phyloP scores from a whole-genome alignment of 108 stramenopile species.

The Skeletonema marinoi region DNA sequence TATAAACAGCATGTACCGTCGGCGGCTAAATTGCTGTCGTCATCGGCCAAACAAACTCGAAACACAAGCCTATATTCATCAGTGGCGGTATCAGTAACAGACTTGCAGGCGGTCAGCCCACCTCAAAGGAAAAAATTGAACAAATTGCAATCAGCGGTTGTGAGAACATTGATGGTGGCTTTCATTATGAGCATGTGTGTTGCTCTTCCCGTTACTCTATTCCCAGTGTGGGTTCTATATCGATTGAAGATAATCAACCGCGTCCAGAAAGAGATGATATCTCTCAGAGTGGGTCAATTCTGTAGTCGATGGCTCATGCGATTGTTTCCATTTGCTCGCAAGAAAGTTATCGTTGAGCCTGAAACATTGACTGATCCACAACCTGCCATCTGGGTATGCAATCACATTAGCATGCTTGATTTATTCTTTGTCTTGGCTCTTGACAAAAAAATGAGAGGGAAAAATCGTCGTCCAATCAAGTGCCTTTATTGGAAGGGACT shows the following conservation, averaged over 20 bases:
- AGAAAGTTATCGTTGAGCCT: constrained; percentile 42
- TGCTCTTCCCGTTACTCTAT: constrained; percentile 73
- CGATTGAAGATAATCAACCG: constrained; percentile 43
- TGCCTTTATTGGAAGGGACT: constrained; percentile 90
- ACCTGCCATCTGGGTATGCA: constrained; percentile 87
- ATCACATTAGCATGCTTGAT: constrained; percentile 82
- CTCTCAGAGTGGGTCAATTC: constrained; percentile 66
- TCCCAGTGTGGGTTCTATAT: constrained; percentile 64
- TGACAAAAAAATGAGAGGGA: constrained; percentile 71
- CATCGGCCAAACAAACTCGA: not conserved
- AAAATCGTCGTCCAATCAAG: constrained; percentile 79
- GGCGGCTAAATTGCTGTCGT: not conserved
- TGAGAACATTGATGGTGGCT: constrained; percentile 59
- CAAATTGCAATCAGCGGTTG: constrained; percentile 17
- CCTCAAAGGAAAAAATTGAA: not conserved
- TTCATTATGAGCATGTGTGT: constrained; percentile 80
- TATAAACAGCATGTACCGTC: not conserved
- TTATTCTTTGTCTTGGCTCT: constrained; percentile 81
- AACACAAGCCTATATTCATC: constrained; percentile 9
- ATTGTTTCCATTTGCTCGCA: constrained; percentile 77
- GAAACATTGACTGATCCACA: constrained; percentile 49
- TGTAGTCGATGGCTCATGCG: constrained; percentile 82
- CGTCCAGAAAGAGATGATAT: constrained; percentile 52
- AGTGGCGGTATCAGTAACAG: constrained; percentile 3
- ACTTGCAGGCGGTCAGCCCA: not conserved